A percentile compares a stretch with the other conserved stretches of the same genome.
Evolutionary conservation across 768 basidiomycete genomes (phyloP).

Genomic region (Cystofilobasidium ferigula): DNA sequence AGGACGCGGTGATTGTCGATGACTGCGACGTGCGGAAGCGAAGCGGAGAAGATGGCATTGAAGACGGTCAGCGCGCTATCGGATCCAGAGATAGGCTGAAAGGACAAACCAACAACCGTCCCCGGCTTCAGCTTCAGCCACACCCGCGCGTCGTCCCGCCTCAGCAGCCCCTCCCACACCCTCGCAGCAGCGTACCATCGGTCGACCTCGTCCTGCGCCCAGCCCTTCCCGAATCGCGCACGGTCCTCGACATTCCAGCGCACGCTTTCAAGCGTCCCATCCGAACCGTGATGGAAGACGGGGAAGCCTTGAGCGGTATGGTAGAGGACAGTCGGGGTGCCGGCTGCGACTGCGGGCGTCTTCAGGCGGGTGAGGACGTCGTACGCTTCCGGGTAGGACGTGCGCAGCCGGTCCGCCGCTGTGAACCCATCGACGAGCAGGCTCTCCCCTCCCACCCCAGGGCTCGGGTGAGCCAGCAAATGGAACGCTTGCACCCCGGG

Average conservation of each 20-base stretch:
- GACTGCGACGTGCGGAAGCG: constrained; percentile 15
- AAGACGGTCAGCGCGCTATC: background rate
- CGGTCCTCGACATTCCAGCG: constrained; percentile 94
- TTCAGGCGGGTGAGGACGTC: constrained; percentile 54
- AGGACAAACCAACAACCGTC: constrained; percentile 57
- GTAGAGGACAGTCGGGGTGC: constrained; percentile 46
- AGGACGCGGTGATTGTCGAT: constrained; percentile 25
- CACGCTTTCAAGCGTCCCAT: constrained; percentile 59
- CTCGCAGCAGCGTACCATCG: constrained; percentile 78
- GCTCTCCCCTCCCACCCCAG: constrained; percentile 71
- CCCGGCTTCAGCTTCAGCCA: constrained; percentile 85
- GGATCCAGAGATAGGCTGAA: background rate
- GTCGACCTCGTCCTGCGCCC: constrained; percentile 53
- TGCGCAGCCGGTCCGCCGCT: constrained; percentile 65
- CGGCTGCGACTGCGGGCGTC: constrained; percentile 79
- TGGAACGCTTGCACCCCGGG: constrained; percentile 95
- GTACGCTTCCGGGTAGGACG: constrained; percentile 61
- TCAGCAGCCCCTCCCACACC: constrained; percentile 63
- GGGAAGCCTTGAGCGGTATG: constrained; percentile 49
- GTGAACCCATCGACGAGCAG: constrained; percentile 96
- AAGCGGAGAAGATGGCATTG: background rate
- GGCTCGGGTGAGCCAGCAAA: constrained; percentile 57
- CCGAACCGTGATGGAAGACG: constrained; percentile 56
- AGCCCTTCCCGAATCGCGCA: constrained; percentile 56
- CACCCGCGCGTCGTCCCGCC: constrained; percentile 71